Evolutionary conservation across 371 early-diverging fungal species (phyloP), one percentile per base, ranked within the genome.

Genomic region (Synchytrium microbalum): DNA sequence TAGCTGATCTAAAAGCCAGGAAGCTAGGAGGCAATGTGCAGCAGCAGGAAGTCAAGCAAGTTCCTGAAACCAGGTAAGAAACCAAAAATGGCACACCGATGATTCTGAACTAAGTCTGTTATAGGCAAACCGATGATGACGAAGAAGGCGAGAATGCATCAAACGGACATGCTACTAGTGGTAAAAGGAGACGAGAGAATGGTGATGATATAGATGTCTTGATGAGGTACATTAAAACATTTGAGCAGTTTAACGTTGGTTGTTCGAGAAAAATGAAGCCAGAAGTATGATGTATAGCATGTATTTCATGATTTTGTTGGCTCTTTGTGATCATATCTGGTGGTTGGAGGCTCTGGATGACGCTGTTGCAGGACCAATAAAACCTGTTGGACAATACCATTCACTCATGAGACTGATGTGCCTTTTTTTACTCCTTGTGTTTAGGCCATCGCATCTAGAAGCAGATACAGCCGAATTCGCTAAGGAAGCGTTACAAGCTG

Each of bases 401-500:
- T 14, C 14, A n/a, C 51, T 14, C 13, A 13, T 14, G n/a, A 51
- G n/a, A 13, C 51, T 13, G 13, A 14, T 13, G 51, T 51, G 51
- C 14, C n/a, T 13, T 13, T n/a, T 51, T 14, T n/a, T 14, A 51
- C 51, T 51, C 14, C 51, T 51, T n/a, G 51, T 13, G 14, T 51
- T 13, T 13, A 25, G 23, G 25, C 28, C 56, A 13, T 55, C 56
- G 8, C 56, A 25, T 24, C 67, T 86, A 1, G 87, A 88, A 69
- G 73, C 72, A 3, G 78, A 80, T 69, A 84, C 80, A 38, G 79
- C 85, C 54, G 64, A 78, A 24, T 75, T 85, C 31, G 77, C 84
- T 25, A 80, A 83, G 61, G 76, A 82, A 62, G 77, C 83, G 13
- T 67, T 86, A 58, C 72, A 78, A 26, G 77, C 83, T 67, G 88